Conservation (phyloP, 2,329 filamentous ascomycete species). For the Didymosphaeria variabile region DNA sequence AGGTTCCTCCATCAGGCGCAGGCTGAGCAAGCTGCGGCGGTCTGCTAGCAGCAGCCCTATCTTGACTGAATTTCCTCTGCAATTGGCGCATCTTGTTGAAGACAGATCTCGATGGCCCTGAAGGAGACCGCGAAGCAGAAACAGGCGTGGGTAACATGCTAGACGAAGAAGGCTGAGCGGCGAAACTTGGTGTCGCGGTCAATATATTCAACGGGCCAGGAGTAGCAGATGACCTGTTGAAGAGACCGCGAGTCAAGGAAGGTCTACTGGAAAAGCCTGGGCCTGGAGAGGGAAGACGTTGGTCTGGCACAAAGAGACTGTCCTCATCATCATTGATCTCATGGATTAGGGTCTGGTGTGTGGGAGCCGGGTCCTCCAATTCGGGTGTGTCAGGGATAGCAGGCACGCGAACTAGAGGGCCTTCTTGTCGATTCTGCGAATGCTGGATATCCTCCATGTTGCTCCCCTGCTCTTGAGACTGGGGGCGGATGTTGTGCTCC, state of each 20-base stretch:
- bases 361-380: not conserved
- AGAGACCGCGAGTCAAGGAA: not conserved
- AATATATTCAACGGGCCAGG: not conserved
- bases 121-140: conserved; percentile 12
- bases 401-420: not conserved
- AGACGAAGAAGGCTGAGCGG: not conserved
- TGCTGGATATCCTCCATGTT: not conserved
- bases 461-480: not conserved
- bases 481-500: no score
- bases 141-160: not conserved
- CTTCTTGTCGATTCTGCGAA: not conserved
- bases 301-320: not conserved
- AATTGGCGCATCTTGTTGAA: conserved; percentile 22
- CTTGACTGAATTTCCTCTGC: conserved; percentile 21
- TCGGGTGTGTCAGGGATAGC: not conserved
- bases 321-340: not conserved
- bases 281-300: not conserved
- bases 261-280: not conserved
- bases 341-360: no score
- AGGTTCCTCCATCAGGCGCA: conserved; percentile 21
- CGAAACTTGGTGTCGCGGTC: not conserved
- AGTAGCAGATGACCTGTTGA: not conserved
- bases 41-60: conserved; percentile 12
- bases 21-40: not conserved
- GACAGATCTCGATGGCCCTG: not conserved